Evolutionary conservation across 176 grass and related monocot species (phyloP).

Genomic region (Carex cristatella): DNA sequence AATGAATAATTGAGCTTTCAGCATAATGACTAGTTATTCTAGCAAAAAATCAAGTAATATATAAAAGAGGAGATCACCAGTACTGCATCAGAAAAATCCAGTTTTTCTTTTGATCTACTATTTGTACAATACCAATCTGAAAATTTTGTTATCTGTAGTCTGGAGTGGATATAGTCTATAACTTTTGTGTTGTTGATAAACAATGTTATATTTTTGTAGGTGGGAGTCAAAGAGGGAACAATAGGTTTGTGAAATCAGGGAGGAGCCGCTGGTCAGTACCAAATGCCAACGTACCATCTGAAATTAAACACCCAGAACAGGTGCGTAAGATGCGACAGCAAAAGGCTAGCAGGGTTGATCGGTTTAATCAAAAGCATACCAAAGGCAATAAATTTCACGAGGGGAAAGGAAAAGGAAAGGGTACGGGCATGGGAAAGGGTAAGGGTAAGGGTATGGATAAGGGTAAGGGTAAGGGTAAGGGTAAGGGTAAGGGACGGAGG

Average conservation of each 20-base stretch:
- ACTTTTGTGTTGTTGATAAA: not conserved
- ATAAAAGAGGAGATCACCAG: not conserved
- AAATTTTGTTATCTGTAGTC: not conserved
- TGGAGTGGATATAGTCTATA: not conserved
- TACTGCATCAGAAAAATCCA: not conserved
- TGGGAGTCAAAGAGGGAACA: slow-evolving; percentile 54
- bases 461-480: slow-evolving; percentile 8
- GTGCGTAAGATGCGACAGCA: slow-evolving; percentile 71
- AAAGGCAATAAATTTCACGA: slow-evolving; percentile 11
- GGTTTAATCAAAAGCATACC: slow-evolving; percentile 48
- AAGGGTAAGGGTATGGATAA: not conserved
- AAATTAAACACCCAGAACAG: slow-evolving; percentile 66
- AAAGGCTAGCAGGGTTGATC: slow-evolving; percentile 43
- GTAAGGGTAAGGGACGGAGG: not conserved
- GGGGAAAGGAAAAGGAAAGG: not conserved
- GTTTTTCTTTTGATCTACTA: not conserved
- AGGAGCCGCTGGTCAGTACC: slow-evolving; percentile 37
- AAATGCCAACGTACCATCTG: slow-evolving; percentile 60
- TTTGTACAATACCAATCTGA: not conserved
- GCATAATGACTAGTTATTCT: not conserved
- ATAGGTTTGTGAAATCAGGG: slow-evolving; percentile 24
- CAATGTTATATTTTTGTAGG: slow-evolving; percentile 30
- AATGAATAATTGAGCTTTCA: not conserved
- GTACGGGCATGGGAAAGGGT: slow-evolving; percentile 5
- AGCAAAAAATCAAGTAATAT: not conserved